Percentiles rank a stretch among this genome's conserved stretches.
These are phyloP conservation scores for Aspergillus cristatus DNA, from an alignment of 495 filamentous ascomycete species.

Conservation along the genomic window DNA sequence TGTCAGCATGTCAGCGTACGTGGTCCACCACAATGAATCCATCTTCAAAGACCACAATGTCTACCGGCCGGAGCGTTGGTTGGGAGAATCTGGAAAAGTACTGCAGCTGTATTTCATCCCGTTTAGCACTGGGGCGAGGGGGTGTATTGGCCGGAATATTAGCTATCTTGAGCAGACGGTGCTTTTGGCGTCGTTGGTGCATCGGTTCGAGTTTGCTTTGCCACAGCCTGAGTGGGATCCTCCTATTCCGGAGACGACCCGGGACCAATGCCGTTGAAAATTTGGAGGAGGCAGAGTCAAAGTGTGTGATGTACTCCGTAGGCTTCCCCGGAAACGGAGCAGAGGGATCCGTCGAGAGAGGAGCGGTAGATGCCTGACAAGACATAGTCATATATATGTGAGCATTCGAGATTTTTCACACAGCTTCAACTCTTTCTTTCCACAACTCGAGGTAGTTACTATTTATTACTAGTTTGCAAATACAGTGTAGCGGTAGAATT, in stretches of 20 bases:
- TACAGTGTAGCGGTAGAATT: no score
- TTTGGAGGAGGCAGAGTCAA: slow-evolving; percentile 14
- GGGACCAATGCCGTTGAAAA: slow-evolving; percentile 21
- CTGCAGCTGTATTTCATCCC: slow-evolving; percentile 30
- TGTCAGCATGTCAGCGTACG: slow-evolving; percentile 14
- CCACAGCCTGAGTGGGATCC: slow-evolving; percentile 18
- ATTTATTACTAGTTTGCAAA: no score
- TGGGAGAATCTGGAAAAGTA: slow-evolving; percentile 17
- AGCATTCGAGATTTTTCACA: no score
- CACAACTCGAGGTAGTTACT: no score
- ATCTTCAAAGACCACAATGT: slow-evolving; percentile 15
- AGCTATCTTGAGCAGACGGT: slow-evolving; percentile 29
- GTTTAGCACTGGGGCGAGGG: slow-evolving; percentile 30
- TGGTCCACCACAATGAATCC: slow-evolving; percentile 13
- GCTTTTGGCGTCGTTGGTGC: slow-evolving; percentile 25
- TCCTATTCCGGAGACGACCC: slow-evolving; percentile 13
- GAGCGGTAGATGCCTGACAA: no score
- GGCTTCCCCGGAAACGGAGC: no score
- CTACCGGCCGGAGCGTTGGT: slow-evolving; percentile 24
- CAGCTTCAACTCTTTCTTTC: no score
- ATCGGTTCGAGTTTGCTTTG: slow-evolving; percentile 29
- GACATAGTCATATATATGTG: no score
- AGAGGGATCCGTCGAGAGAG: no score
- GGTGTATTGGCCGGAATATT: slow-evolving; percentile 37
- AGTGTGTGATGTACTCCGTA: no score